A percentile compares a stretch with the other conserved stretches of the same genome.
Evolutionary conservation across 2,329 filamentous ascomycete species (phyloP).

Genomic region (Apiospora phragmitis): DNA sequence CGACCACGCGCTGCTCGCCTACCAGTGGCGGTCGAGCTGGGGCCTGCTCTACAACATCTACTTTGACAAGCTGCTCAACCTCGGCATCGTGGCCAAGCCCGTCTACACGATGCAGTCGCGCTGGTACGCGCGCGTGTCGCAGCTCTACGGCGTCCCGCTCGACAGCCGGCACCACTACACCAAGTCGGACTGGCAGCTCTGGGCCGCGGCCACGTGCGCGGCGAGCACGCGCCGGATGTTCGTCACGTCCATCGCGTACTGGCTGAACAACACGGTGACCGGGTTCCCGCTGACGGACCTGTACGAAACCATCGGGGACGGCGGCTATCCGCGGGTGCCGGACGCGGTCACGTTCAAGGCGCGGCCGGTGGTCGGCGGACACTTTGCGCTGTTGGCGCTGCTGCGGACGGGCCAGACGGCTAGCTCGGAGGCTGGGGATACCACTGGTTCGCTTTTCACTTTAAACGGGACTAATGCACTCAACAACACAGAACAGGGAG

Average conservation of each 20-base stretch:
- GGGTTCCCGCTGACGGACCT: slow-evolving; percentile 67
- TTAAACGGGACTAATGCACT: slow-evolving; percentile 1
- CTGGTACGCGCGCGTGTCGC: slow-evolving; percentile 52
- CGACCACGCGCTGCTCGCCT: slow-evolving; percentile 28
- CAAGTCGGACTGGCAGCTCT: slow-evolving; percentile 76
- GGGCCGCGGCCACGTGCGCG: slow-evolving; percentile 65
- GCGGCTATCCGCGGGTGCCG: slow-evolving; percentile 53
- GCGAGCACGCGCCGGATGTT: slow-evolving; percentile 59
- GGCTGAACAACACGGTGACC: slow-evolving; percentile 68
- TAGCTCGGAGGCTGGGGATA: not conserved
- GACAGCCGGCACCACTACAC: slow-evolving; percentile 71
- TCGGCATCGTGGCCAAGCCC: slow-evolving; percentile 28
- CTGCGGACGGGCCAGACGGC: slow-evolving; percentile 24
- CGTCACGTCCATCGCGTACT: slow-evolving; percentile 62
- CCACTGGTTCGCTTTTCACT: not conserved
- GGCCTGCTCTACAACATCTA: slow-evolving; percentile 27
- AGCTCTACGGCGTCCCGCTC: slow-evolving; percentile 70
- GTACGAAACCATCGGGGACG: slow-evolving; percentile 64
- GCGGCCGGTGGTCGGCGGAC: slow-evolving; percentile 70
- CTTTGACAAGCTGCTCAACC: slow-evolving; percentile 35
- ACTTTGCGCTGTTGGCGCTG: slow-evolving; percentile 69
- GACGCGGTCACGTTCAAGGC: slow-evolving; percentile 62
- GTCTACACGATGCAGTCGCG: slow-evolving; percentile 33
- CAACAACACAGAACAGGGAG: not conserved
- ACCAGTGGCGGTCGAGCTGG: slow-evolving; percentile 30